phyloP scores from a whole-genome alignment of 345 rosid species.

The Linum tenue region DNA sequence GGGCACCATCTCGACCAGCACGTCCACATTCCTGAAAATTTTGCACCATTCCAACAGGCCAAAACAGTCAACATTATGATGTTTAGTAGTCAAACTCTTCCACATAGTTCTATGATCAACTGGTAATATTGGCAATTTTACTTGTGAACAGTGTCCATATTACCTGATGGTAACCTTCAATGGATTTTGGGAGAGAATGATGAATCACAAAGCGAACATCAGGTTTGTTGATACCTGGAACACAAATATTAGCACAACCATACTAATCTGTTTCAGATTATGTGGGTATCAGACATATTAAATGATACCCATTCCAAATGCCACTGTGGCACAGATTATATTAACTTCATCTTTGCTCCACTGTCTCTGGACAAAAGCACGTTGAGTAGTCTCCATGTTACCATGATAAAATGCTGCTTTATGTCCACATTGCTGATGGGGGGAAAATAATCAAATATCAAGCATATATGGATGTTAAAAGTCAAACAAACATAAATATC shows the following conservation, averaged over 20 bases:
- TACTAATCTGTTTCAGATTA: slow-evolving; percentile 9
- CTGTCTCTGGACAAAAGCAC: slow-evolving; percentile 74
- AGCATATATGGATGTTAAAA: neutral
- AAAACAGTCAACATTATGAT: neutral
- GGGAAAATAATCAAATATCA: slow-evolving; percentile 1
- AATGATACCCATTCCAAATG: slow-evolving; percentile 94
- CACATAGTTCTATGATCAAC: neutral
- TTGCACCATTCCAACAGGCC: slow-evolving; percentile 13
- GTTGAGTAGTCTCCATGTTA: slow-evolving; percentile 73
- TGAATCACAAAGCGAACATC: slow-evolving; percentile 99
- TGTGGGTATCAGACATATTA: slow-evolving; percentile 13
- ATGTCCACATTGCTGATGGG: slow-evolving; percentile 68
- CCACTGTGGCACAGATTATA: slow-evolving; percentile 95
- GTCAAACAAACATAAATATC: too few relatives aligned
- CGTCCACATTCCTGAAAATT: slow-evolving; percentile 86
- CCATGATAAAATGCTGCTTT: slow-evolving; percentile 98
- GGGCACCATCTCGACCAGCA: slow-evolving; percentile 96
- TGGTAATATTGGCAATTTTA: slow-evolving; percentile 3
- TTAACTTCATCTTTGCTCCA: slow-evolving; percentile 99
- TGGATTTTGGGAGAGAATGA: slow-evolving; percentile 96
- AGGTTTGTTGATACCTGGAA: slow-evolving; percentile 94
- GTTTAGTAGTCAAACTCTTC: neutral
- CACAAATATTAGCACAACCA: slow-evolving; percentile 12
- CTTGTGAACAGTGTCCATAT: slow-evolving; percentile 2
- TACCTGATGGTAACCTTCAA: slow-evolving; percentile 99